phyloP scores from a whole-genome alignment of 371 early-diverging fungal genomes.

The Scutellospora calospora region DNA sequence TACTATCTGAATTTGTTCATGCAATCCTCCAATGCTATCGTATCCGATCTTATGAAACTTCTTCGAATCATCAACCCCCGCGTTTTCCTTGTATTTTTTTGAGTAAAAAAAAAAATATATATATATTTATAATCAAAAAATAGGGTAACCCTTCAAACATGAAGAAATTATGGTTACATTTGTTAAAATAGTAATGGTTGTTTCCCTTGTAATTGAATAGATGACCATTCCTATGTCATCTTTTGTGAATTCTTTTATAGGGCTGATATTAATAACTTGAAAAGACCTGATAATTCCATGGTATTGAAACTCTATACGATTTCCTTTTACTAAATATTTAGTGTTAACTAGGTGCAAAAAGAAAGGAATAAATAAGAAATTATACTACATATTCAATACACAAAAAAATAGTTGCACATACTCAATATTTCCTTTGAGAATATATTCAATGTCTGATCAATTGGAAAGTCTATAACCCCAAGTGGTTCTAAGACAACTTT shows the following conservation, averaged over 20 bases:
- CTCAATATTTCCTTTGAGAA: slow-evolving; percentile 39
- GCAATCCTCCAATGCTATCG: slow-evolving; percentile 79
- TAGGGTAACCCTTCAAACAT: no score
- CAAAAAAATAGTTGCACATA: slow-evolving; percentile 46
- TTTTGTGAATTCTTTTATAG: slow-evolving; percentile 46
- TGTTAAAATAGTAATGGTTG: slow-evolving; percentile 48
- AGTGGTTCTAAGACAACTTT: background rate
- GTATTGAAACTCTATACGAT: slow-evolving; percentile 63
- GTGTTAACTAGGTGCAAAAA: slow-evolving; percentile 56
- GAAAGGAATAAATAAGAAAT: background rate
- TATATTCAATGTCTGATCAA: slow-evolving; percentile 41
- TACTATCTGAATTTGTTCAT: slow-evolving; percentile 71
- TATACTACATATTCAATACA: background rate
- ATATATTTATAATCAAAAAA: no score
- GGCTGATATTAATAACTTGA: slow-evolving; percentile 47
- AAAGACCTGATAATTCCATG: slow-evolving; percentile 60
- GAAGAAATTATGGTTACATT: slow-evolving; percentile 9
- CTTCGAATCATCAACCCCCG: background rate
- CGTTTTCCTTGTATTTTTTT: background rate
- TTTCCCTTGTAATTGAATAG: slow-evolving; percentile 49
- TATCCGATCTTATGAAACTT: slow-evolving; percentile 50
- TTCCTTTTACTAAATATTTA: slow-evolving; percentile 58
- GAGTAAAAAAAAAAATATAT: background rate
- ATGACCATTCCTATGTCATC: background rate
- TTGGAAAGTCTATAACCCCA: slow-evolving; percentile 22